These are phyloP conservation scores for Raddia guianensis DNA, from an alignment of 176 grass and related monocot genomes.

Conservation along the genomic window DNA sequence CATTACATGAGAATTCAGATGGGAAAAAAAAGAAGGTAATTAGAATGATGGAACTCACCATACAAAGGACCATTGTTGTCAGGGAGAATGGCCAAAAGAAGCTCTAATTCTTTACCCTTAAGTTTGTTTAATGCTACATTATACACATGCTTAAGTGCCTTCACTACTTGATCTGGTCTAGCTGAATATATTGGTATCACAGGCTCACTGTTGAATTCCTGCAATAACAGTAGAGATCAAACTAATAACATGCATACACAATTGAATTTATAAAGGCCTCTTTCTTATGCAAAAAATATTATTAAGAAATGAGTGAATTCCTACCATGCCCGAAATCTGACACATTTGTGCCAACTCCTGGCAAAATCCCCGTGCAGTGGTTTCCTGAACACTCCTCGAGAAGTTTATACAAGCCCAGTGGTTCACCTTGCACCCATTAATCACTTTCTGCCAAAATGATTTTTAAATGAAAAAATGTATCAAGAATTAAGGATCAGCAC, in stretches of 20 bases:
- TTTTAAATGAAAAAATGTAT: not conserved
- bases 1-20: not conserved
- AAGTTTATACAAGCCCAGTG: conserved; percentile 99
- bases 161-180: conserved; percentile 91
- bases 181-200: conserved; percentile 94
- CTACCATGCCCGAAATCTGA: conserved; percentile 97
- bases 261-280: conserved; percentile 9
- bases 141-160: conserved; percentile 89
- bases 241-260: not conserved
- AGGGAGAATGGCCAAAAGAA: conserved; percentile 93
- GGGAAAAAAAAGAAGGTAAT: not conserved
- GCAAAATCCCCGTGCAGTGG: conserved; percentile 89
- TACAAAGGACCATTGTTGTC: conserved; percentile 98
- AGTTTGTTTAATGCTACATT: conserved; percentile 83
- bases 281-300: not conserved
- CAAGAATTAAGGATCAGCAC: not conserved
- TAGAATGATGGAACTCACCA: conserved; percentile 48
- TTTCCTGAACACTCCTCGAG: conserved; percentile 96
- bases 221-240: conserved; percentile 26
- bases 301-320: conserved; percentile 27
- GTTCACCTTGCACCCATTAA: conserved; percentile 88
- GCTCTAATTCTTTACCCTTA: conserved; percentile 97
- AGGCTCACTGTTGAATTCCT: conserved; percentile 96
- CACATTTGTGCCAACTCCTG: conserved; percentile 98
- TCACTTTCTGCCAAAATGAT: conserved; percentile 79